Percentiles rank a stretch among this genome's conserved stretches.
These are phyloP conservation scores for Geranium rotundifolium DNA, from an alignment of 345 rosid genomes.

Conservation along the genomic window DNA sequence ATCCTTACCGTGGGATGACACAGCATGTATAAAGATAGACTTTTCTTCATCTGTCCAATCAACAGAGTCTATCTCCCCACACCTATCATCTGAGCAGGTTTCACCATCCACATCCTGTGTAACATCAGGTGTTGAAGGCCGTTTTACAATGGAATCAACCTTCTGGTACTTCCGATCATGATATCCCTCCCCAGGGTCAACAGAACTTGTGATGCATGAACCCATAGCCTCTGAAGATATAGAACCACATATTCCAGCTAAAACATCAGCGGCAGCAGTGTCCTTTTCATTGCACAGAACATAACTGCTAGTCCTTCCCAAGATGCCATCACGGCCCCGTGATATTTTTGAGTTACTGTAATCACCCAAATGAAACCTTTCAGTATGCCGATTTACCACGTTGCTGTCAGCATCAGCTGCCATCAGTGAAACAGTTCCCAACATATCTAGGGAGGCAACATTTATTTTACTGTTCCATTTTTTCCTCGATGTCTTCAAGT, in stretches of 20 bases:
- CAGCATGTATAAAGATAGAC: conserved; percentile 57
- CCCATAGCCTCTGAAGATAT: conserved; percentile 80
- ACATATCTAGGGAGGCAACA: conserved; percentile 62
- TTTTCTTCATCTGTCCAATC: conserved; percentile 95
- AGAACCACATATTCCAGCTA: conserved; percentile 72
- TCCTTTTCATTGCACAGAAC: conserved; percentile 51
- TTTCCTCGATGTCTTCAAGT: conserved; percentile 52
- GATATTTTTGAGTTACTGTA: conserved; percentile 30
- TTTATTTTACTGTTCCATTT: conserved; percentile 60
- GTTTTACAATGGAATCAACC: conserved; percentile 29
- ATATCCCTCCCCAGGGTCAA: conserved; percentile 38
- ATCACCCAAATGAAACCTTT: conserved; percentile 34
- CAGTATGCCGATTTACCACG: conserved; percentile 27
- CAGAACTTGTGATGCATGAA: conserved; percentile 64
- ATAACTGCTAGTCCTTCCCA: conserved; percentile 35
- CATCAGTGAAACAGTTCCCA: conserved; percentile 65
- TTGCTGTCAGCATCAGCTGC: conserved; percentile 56
- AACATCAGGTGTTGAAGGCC: conserved; percentile 45
- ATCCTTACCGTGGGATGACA: conserved; percentile 71
- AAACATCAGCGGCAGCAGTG: conserved; percentile 70
- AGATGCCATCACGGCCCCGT: conserved; percentile 30
- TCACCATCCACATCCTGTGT: conserved; percentile 62
- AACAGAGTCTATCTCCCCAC: conserved; percentile 72
- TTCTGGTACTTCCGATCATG: conserved; percentile 33
- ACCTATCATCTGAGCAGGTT: conserved; percentile 85